phyloP scores from a whole-genome alignment of 2,329 filamentous ascomycete species.

The Onygenales sp. region DNA sequence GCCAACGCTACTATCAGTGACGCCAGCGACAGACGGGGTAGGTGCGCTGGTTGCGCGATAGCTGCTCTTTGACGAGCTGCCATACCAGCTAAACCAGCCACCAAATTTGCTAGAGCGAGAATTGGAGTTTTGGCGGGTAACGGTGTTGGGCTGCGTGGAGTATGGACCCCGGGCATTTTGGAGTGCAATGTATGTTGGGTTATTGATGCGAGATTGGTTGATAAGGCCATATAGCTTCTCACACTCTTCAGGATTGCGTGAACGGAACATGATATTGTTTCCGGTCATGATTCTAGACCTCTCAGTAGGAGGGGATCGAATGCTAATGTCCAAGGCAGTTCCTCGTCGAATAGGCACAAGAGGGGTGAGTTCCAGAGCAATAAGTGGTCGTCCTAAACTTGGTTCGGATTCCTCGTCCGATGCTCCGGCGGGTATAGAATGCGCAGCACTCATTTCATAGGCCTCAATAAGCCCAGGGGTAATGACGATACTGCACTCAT shows the following conservation, averaged over 20 bases:
- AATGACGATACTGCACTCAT: slow-evolving; percentile 54
- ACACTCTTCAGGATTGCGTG: slow-evolving; percentile 66
- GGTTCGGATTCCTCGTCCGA: slow-evolving; percentile 8
- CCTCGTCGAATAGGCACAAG: slow-evolving; percentile 83
- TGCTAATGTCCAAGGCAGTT: slow-evolving; percentile 86
- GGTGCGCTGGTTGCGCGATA: slow-evolving; percentile 49
- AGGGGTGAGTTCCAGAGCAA: slow-evolving; percentile 79
- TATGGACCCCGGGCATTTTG: slow-evolving; percentile 58
- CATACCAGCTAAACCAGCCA: slow-evolving; percentile 37
- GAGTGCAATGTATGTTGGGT: slow-evolving; percentile 75
- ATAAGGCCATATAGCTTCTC: slow-evolving; percentile 75
- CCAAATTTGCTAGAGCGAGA: slow-evolving; percentile 29
- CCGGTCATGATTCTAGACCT: slow-evolving; percentile 61
- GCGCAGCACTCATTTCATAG: slow-evolving; percentile 44
- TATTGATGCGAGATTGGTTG: slow-evolving; percentile 82
- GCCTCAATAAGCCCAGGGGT: slow-evolving; percentile 57
- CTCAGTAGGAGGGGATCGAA: slow-evolving; percentile 71
- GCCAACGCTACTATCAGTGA: slow-evolving; percentile 66
- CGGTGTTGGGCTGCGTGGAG: slow-evolving; percentile 45
- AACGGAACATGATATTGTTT: slow-evolving; percentile 86
- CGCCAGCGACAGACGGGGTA: slow-evolving; percentile 45
- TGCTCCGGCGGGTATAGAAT: slow-evolving; percentile 13
- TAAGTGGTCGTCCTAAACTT: slow-evolving; percentile 38
- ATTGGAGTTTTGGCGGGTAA: slow-evolving; percentile 42
- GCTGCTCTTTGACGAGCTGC: slow-evolving; percentile 42